Percentiles rank a stretch among this genome's conserved stretches.
phyloP scores from a whole-genome alignment of 78 protist species.

The Isochrysis galbana region DNA sequence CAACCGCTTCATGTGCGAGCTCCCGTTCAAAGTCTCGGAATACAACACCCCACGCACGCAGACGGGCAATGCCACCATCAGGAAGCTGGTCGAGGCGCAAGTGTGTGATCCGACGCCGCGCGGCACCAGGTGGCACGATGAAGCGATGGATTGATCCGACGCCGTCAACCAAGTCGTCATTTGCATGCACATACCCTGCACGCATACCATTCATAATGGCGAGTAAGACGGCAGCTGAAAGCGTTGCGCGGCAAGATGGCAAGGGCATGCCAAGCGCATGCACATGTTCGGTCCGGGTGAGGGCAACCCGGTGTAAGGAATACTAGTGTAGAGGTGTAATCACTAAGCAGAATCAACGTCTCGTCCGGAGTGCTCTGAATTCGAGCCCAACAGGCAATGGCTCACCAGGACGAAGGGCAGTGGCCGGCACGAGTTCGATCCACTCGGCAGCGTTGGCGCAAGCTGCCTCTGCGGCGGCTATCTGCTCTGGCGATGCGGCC shows the following conservation, averaged over 20 bases:
- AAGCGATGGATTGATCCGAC: conserved; percentile 30
- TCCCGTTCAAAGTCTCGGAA: not conserved
- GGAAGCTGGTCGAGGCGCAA: conserved; percentile 66
- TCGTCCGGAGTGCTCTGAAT: too few species aligned
- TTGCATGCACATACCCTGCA: not conserved
- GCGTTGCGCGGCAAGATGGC: too few species aligned
- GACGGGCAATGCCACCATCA: conserved; percentile 81
- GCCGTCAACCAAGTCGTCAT: not conserved
- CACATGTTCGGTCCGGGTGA: too few species aligned
- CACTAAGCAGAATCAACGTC: too few species aligned
- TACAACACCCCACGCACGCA: conserved; percentile 46
- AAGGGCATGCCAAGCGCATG: too few species aligned
- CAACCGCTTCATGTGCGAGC: not conserved
- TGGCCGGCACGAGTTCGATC: conserved; percentile 5
- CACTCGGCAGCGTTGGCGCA: not conserved
- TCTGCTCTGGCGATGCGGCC: not conserved
- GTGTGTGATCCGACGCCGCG: conserved; percentile 62
- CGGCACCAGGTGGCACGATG: not conserved
- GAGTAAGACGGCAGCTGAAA: too few species aligned
- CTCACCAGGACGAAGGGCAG: conserved; percentile 23
- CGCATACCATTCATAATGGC: too few species aligned
- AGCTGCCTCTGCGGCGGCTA: not conserved
- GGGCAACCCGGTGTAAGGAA: too few species aligned
- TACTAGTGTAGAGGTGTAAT: too few species aligned
- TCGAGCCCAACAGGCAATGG: too few species aligned